phyloP scores from a whole-genome alignment of 1,139 yeast species.

The Candida labiduridarum region DNA sequence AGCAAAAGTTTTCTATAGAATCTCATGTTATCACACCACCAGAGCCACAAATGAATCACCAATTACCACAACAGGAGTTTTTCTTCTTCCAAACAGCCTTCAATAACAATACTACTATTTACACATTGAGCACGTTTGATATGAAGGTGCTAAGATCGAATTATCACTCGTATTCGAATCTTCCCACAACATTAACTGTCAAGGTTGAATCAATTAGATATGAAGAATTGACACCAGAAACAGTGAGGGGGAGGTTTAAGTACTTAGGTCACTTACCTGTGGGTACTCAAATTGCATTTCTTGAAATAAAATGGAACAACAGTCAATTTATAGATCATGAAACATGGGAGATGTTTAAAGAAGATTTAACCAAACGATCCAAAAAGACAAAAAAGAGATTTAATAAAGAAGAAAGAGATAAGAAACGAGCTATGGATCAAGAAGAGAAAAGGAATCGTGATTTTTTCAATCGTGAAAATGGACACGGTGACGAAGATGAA shows the following conservation, averaged over 20 bases:
- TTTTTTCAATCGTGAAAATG: conserved; percentile 62
- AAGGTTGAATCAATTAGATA: conserved; percentile 71
- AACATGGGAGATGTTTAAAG: conserved; percentile 56
- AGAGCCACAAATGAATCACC: neutral
- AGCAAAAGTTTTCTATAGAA: conserved; percentile 8
- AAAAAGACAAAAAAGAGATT: conserved; percentile 55
- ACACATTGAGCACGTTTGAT: conserved; percentile 77
- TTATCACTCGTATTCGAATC: conserved; percentile 58
- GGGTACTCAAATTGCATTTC: conserved; percentile 80
- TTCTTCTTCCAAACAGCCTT: conserved; percentile 71
- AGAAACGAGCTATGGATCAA: conserved; percentile 58
- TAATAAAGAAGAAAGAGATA: conserved; percentile 66
- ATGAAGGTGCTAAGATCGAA: conserved; percentile 67
- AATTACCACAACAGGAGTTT: conserved; percentile 14
- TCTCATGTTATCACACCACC: neutral
- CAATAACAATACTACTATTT: conserved; percentile 58
- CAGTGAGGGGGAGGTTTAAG: conserved; percentile 62
- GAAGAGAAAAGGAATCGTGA: conserved; percentile 61
- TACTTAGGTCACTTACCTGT: conserved; percentile 80
- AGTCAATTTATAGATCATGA: conserved; percentile 46
- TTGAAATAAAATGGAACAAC: conserved; percentile 82
- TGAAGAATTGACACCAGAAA: conserved; percentile 58
- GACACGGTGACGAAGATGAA: conserved; percentile 21
- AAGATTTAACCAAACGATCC: conserved; percentile 64
- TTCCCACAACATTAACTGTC: conserved; percentile 67